A percentile compares a stretch with the other conserved stretches of the same genome.
Conservation (phyloP, 257 asterid genomes). For the Phtheirospermum japonicum region DNA sequence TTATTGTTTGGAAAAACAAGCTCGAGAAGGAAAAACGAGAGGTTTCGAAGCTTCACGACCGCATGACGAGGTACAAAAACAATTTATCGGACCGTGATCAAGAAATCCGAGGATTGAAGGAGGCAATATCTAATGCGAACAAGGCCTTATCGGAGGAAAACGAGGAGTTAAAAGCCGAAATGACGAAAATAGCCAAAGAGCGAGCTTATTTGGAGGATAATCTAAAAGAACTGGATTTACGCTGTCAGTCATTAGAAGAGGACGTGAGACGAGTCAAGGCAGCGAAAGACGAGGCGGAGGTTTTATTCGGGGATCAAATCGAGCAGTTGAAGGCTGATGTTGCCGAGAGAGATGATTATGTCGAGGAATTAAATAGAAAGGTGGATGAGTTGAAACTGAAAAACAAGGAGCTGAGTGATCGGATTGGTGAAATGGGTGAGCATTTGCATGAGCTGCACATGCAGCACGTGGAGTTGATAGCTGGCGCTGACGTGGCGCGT, state of each 20-base stretch:
- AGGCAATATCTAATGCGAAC: constrained; percentile 70
- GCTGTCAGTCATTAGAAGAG: constrained; percentile 71
- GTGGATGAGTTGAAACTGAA: constrained; percentile 35
- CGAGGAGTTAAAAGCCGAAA: constrained; percentile 56
- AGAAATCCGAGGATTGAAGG: constrained; percentile 75
- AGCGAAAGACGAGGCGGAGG: constrained; percentile 55
- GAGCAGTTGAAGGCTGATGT: constrained; percentile 48
- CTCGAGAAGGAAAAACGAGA: constrained; percentile 67
- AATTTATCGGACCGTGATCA: constrained; percentile 78
- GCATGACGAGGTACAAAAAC: constrained; percentile 62
- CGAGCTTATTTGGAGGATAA: constrained; percentile 61
- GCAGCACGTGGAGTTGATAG: constrained; percentile 50
- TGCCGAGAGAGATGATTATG: constrained; percentile 35
- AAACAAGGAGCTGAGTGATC: constrained; percentile 33
- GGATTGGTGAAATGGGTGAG: constrained; percentile 41
- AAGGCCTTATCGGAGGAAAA: constrained; percentile 79
- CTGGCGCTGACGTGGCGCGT: constrained; percentile 41
- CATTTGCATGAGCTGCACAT: constrained; percentile 59
- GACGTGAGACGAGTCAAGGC: constrained; percentile 57
- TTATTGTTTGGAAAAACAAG: constrained; percentile 50
- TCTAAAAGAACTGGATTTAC: constrained; percentile 62
- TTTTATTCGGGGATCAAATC: constrained; percentile 37
- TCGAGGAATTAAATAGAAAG: constrained; percentile 23
- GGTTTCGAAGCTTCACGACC: constrained; percentile 62
- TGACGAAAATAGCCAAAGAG: constrained; percentile 50